phyloP scores from a whole-genome alignment of 164 flowering plant species.

The Chloranthus sessilifolius region DNA sequence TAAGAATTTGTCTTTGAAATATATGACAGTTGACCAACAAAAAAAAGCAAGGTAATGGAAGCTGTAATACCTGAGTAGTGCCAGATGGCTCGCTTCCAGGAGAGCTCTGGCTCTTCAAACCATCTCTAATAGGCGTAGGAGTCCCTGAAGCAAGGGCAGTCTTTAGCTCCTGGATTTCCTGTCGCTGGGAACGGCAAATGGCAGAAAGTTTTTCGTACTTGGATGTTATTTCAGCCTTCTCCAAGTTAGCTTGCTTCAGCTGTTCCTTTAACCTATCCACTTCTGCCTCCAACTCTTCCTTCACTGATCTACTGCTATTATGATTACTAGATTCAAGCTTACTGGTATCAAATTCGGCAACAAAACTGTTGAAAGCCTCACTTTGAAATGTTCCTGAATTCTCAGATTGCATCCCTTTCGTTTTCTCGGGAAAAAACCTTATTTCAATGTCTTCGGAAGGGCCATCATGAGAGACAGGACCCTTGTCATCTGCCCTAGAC shows the following conservation, averaged over 20 bases:
- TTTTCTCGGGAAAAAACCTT: constrained; percentile 33
- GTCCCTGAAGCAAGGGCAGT: constrained; percentile 59
- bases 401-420: constrained; percentile 33
- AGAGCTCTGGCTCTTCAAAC: constrained; percentile 29
- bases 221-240: constrained; percentile 75
- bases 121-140: constrained; percentile 55
- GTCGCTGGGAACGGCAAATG: constrained; percentile 91
- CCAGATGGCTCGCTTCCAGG: constrained; percentile 27
- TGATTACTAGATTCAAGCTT: constrained; percentile 36
- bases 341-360: constrained; percentile 67
- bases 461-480: constrained; percentile 31
- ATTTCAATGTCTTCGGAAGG: constrained; percentile 51
- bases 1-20: too few species aligned
- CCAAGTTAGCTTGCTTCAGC: constrained; percentile 55
- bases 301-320: constrained; percentile 25
- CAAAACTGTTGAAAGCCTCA: constrained; percentile 64
- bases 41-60: too few species aligned
- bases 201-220: constrained; percentile 89
- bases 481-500: constrained; percentile 35
- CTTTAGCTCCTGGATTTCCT: constrained; percentile 92
- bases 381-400: constrained; percentile 29
- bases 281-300: constrained; percentile 54
- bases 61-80: constrained; percentile 36
- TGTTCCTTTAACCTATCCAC: constrained; percentile 65
- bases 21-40: neutral